phyloP scores from a whole-genome alignment of 495 filamentous ascomycete species.

The Aspergillus mulundensis region DNA sequence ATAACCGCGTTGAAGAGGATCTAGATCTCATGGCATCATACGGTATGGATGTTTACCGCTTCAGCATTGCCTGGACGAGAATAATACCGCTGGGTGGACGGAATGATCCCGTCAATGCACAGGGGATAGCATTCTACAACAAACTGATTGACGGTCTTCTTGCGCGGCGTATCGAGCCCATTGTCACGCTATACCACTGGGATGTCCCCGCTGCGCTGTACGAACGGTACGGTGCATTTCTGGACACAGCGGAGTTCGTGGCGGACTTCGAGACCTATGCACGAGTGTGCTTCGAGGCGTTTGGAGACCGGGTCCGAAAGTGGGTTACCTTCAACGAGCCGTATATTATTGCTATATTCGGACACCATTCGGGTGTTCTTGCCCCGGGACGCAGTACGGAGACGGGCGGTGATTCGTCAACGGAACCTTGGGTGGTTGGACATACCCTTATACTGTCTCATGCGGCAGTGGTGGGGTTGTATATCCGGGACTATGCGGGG shows the following conservation, averaged over 20 bases:
- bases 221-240: constrained; percentile 38
- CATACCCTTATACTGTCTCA: constrained; percentile 41
- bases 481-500: constrained; percentile 31
- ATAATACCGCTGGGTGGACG: constrained; percentile 53
- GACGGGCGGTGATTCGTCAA: constrained; percentile 27
- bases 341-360: constrained; percentile 38
- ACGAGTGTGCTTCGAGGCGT: constrained; percentile 31
- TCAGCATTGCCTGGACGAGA: constrained; percentile 67
- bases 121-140: constrained; percentile 39
- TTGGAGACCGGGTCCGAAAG: constrained; percentile 39
- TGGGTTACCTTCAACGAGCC: constrained; percentile 52
- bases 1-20: constrained; percentile 61
- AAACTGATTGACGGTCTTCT: constrained; percentile 38
- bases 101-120: constrained; percentile 29
- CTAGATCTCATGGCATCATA: constrained; percentile 59
- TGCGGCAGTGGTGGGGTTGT: constrained; percentile 33
- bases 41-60: constrained; percentile 60
- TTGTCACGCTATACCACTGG: constrained; percentile 48
- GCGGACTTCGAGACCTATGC: constrained; percentile 42
- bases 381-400: constrained; percentile 31
- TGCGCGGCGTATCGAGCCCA: constrained; percentile 33
- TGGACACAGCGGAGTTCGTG: constrained; percentile 36
- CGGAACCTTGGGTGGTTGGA: constrained; percentile 42
- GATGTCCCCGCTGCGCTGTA: constrained; percentile 41
- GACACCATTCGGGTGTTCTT: constrained; percentile 34